A percentile compares a stretch with the other conserved stretches of the same genome.
phyloP scores from a whole-genome alignment of 2,329 filamentous ascomycete species.

The Microthyrium microscopicum region DNA sequence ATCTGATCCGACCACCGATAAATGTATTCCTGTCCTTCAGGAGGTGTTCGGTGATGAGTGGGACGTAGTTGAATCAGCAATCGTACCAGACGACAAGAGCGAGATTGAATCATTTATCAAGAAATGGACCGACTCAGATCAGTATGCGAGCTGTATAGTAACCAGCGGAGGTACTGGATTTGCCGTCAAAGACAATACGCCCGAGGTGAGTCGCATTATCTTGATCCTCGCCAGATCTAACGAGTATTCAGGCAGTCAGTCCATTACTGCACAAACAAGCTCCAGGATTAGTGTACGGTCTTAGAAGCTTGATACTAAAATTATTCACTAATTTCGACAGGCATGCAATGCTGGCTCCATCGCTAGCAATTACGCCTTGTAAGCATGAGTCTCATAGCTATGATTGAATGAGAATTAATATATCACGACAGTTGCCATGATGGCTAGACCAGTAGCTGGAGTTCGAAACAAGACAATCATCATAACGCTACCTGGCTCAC shows the following conservation, averaged over 20 bases:
- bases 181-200: conserved; percentile 67
- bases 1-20: conserved; percentile 62
- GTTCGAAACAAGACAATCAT: conserved; percentile 69
- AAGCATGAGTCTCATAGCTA: conserved; percentile 22
- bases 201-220: conserved; percentile 47
- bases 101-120: conserved; percentile 61
- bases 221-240: background rate
- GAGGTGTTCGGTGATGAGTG: conserved; percentile 59
- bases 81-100: conserved; percentile 60
- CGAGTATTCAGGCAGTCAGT: conserved; percentile 55
- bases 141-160: conserved; percentile 55
- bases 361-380: conserved; percentile 80
- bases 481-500: conserved; percentile 80
- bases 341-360: conserved; percentile 85
- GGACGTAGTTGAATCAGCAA: conserved; percentile 50
- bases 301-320: background rate
- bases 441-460: conserved; percentile 86
- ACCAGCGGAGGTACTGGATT: conserved; percentile 93
- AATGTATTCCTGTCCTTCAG: conserved; percentile 48
- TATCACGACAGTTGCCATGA: conserved; percentile 93
- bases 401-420: no score
- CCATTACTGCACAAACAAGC: conserved; percentile 72
- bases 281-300: conserved; percentile 58
- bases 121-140: conserved; percentile 52
- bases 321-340: conserved; percentile 26